Percentiles rank a stretch among this genome's conserved stretches.
phyloP scores from a whole-genome alignment of 2,329 filamentous ascomycete species.

The Alternaria hordeiaustralica region DNA sequence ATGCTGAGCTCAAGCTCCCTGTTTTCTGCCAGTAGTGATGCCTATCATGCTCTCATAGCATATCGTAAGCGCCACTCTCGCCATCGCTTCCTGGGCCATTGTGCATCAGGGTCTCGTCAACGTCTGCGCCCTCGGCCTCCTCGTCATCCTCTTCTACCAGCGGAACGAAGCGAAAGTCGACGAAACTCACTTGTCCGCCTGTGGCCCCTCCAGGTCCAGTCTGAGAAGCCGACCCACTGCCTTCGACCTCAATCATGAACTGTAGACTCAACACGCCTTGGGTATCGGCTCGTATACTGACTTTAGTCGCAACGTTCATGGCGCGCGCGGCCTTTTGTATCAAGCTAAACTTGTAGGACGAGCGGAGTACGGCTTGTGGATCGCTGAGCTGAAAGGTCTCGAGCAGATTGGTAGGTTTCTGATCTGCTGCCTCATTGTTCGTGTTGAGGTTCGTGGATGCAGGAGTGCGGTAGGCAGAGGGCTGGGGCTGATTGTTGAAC shows the following conservation, averaged over 20 bases:
- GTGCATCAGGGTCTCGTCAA: constrained; percentile 27
- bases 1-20: not conserved
- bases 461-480: constrained; percentile 19
- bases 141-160: constrained; percentile 60
- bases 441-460: constrained; percentile 19
- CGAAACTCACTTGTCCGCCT: constrained; percentile 65
- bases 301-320: constrained; percentile 93
- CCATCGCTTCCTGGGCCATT: constrained; percentile 12
- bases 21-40: not conserved
- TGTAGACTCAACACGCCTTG: constrained; percentile 93
- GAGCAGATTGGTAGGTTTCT: constrained; percentile 56
- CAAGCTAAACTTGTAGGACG: constrained; percentile 86
- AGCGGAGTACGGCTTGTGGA: constrained; percentile 33
- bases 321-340: constrained; percentile 85
- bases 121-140: constrained; percentile 19
- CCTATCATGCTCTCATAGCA: not conserved
- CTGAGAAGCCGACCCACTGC: not conserved
- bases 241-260: constrained; percentile 90
- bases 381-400: constrained; percentile 73
- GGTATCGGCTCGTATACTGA: constrained; percentile 84
- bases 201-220: constrained; percentile 49
- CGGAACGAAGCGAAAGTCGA: constrained; percentile 84
- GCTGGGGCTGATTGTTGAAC: constrained; percentile 57
- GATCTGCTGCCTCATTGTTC: constrained; percentile 1
- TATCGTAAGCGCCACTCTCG: constrained; percentile 1